Base-by-base conservation (phyloP, 306 rosid species). In the Carpinus fangiana region DNA sequence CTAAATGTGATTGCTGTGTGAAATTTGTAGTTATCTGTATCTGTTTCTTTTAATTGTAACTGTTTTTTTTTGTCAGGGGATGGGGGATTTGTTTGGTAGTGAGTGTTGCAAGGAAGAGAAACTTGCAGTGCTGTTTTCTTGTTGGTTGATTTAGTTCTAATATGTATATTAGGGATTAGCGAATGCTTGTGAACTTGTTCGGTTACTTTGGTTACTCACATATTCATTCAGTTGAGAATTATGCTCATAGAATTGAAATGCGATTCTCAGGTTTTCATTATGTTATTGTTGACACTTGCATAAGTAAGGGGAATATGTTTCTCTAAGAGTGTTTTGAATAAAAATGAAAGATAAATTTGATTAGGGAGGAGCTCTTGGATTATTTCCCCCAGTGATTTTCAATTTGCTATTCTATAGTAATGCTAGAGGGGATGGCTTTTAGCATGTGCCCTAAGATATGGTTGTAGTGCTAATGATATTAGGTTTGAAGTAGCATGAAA, bases 61-160 rank as follows among this genome's bases (percentile, higher is more conserved):
- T 38, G 2, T 8, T n/a, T 16, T n/a, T 9, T 38, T 23, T 23
- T 16, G 41, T 38, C 26, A 17, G 14, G 46, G 50, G 72, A 66
- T 66, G 18, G 50, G 72, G 48, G 51, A 4, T 61, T 62, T 59
- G 18, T 8, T 28, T 46, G 4, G 64, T n/a, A 69, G 38, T 57
- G 73, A 50, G 74, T 53, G 26, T 52, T 53, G 72, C 46, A 36
- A 34, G 79, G 23, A 47, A 46, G 54, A 41, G 38, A 43, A 36
- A 4, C 2, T 18, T 43, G 31, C 28, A 41, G 4, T 45, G 11
- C 50, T 5, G 73, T 51, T 47, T 28, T 51, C 64, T 28, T 34
- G 12, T n/a, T 18, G 52, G 14, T 2, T 48, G 52, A 48, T 48
- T 48, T 12, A 11, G 52, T 48, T 9, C 47, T 56, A 11, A 8